A percentile compares a stretch with the other conserved stretches of the same genome.
These are phyloP conservation scores for Colletotrichum truncatum DNA, from an alignment of 2,329 filamentous ascomycete genomes.

Conservation along the genomic window DNA sequence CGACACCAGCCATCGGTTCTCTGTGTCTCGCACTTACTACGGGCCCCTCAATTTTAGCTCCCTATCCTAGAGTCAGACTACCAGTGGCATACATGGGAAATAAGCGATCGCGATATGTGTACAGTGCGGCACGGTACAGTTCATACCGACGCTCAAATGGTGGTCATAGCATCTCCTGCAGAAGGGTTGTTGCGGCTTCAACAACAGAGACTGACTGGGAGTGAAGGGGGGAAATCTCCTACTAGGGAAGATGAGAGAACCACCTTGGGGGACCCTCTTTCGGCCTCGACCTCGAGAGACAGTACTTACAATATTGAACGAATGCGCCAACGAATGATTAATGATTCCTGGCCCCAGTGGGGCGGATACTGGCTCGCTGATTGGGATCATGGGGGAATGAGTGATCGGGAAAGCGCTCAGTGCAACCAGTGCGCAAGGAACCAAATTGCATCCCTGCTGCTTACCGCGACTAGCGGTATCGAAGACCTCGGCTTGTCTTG, in stretches of 20 bases:
- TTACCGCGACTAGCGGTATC: slow-evolving; percentile 24
- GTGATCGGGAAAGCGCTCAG: slow-evolving; percentile 37
- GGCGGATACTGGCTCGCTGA: background rate
- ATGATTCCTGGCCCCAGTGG: slow-evolving; percentile 24
- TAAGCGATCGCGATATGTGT: slow-evolving; percentile 4
- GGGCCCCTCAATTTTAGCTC: slow-evolving; percentile 22
- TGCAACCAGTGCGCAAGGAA: slow-evolving; percentile 29
- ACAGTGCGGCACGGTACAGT: slow-evolving; percentile 4
- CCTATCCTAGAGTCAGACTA: slow-evolving; percentile 2
- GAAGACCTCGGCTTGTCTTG: slow-evolving; percentile 21
- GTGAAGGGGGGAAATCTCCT: background rate
- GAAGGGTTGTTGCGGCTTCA: background rate
- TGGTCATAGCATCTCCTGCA: slow-evolving; percentile 1
- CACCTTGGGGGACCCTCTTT: background rate
- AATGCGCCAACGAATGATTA: slow-evolving; percentile 24
- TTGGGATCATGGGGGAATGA: slow-evolving; percentile 22
- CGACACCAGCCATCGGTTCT: background rate
- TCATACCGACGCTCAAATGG: background rate
- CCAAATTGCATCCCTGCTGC: slow-evolving; percentile 6
- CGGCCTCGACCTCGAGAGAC: slow-evolving; percentile 7
- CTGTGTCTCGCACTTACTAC: background rate
- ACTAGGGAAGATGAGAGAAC: background rate
- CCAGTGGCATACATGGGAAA: slow-evolving; percentile 14
- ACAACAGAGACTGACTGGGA: background rate
- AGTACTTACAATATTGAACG: slow-evolving; percentile 9